Conservation (phyloP, 345 rosid species). For the Gossypium longicalyx region DNA sequence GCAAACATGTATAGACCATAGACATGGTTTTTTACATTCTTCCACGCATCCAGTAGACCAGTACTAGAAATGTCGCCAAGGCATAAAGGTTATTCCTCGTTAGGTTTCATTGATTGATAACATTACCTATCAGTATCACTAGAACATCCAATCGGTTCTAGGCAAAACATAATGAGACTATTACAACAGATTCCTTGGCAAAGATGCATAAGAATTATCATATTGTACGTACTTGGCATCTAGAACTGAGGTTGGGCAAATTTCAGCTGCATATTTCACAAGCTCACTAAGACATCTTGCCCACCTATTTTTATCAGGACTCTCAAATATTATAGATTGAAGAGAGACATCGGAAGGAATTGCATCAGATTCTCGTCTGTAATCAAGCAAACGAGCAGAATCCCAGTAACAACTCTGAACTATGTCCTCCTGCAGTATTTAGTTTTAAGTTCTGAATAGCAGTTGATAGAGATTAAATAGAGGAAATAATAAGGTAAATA, state of each 20-base stretch:
- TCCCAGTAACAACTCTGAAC: conserved; percentile 98
- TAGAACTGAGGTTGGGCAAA: conserved; percentile 91
- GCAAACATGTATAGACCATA: too few species aligned
- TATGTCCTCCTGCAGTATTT: conserved; percentile 76
- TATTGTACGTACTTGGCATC: conserved; percentile 73
- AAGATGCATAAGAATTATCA: too few species aligned
- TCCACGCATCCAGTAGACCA: too few species aligned
- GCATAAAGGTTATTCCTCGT: too few species aligned
- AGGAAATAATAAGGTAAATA: conserved; percentile 16
- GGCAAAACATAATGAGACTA: too few species aligned
- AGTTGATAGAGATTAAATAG: conserved; percentile 8
- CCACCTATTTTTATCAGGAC: conserved; percentile 97
- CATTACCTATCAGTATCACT: neutral
- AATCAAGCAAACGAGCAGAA: conserved; percentile 87
- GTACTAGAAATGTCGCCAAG: too few species aligned
- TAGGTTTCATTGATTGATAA: neutral
- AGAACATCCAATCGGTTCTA: conserved; percentile 4
- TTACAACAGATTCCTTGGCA: too few species aligned
- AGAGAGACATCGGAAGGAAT: conserved; percentile 93
- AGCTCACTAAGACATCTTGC: conserved; percentile 95
- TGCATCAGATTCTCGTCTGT: conserved; percentile 80
- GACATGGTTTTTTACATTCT: too few species aligned
- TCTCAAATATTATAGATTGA: conserved; percentile 89
- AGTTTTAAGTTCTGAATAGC: conserved; percentile 14
- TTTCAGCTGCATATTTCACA: conserved; percentile 88